Evolutionary conservation across 352 stramenopile genomes (phyloP).

Genomic region (Globisporangium orthogonon): DNA sequence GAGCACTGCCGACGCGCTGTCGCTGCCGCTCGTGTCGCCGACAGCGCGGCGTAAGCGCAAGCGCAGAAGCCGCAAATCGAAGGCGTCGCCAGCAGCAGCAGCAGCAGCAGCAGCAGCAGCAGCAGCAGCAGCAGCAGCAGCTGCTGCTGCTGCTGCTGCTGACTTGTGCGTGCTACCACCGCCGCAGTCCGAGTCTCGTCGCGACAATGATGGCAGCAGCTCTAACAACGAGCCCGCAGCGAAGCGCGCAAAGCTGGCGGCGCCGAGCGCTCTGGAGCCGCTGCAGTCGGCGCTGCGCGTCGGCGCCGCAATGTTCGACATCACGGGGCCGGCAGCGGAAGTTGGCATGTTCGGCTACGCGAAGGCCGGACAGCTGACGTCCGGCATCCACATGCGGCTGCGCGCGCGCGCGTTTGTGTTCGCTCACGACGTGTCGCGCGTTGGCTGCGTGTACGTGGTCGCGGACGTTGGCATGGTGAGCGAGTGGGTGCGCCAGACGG

Average conservation of each 20-base stretch:
- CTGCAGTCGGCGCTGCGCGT: conserved; percentile 34
- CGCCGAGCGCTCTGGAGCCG: neutral
- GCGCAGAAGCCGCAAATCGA: neutral
- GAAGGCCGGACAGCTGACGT: conserved; percentile 64
- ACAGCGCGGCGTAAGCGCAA: conserved; percentile 3
- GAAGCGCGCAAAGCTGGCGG: neutral
- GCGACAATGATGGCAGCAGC: too few relatives aligned
- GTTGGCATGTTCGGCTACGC: conserved; percentile 89
- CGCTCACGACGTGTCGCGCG: conserved; percentile 20
- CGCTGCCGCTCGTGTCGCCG: neutral
- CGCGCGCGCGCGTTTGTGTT: conserved; percentile 82
- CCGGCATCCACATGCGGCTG: conserved; percentile 84
- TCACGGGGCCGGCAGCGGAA: conserved; percentile 74
- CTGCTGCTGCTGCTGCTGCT: too few relatives aligned
- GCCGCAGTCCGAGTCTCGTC: too few relatives aligned
- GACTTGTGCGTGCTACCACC: neutral
- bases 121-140: too few relatives aligned
- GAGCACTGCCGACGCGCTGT: neutral
- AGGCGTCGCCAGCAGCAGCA: neutral
- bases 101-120: too few relatives aligned
- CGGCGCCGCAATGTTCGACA: conserved; percentile 79
- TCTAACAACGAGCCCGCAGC: neutral
- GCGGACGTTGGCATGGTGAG: conserved; percentile 88
- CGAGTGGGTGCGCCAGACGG: conserved; percentile 81
- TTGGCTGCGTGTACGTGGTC: conserved; percentile 75